Evolutionary conservation across 2,329 filamentous ascomycete genomes (phyloP), one percentile per base, ranked within the genome.

Genomic region (Venturia asperata): DNA sequence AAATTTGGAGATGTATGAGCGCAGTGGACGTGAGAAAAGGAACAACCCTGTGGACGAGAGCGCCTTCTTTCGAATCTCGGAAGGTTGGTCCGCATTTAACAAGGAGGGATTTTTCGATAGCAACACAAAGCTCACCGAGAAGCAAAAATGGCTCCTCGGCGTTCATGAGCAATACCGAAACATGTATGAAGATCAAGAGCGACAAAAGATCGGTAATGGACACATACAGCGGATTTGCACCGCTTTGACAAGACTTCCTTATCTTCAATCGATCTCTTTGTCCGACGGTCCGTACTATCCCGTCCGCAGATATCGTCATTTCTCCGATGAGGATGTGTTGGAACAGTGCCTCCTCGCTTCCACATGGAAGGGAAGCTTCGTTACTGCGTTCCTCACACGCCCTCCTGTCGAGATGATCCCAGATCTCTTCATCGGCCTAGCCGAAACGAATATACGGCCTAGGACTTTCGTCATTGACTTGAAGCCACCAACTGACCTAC

Each of bases 311-410:
- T 24, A 55, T 10, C 24, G 24, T 19, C 10, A 24, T 5, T 55
- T 55, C 15, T 55, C 49, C 7, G 49, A 55, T 55, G 24, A 9
- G 30, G 49, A 55, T 34, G 15, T 34, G 19, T n/a, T 55, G 15
- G 49, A 55, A 17, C 30, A 1, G 15, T 30, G 49, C 30, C 49
- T 55, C 10, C 49, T 55, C 24, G 24, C 49, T 24, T 55, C 49
- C 10, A 55, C 49, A 24, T 55, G 49, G 49, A 55, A 55, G 49
- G 49, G 49, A 34, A 55, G 15, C 11, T 55, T 55, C 49, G 15
- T 24, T 10, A 55, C 49, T 55, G 49, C 49, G 30, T 55, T 55
- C n/a, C 6, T 55, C 49, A 55, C 24, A 27, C 21, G 49, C 21
- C 49, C 49, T 34, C 49, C 49, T 15, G 27, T 55, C 15, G 49